These are phyloP conservation scores for Yamadazyma oceani DNA, from an alignment of 1,139 yeast species.

Conservation along the genomic window DNA sequence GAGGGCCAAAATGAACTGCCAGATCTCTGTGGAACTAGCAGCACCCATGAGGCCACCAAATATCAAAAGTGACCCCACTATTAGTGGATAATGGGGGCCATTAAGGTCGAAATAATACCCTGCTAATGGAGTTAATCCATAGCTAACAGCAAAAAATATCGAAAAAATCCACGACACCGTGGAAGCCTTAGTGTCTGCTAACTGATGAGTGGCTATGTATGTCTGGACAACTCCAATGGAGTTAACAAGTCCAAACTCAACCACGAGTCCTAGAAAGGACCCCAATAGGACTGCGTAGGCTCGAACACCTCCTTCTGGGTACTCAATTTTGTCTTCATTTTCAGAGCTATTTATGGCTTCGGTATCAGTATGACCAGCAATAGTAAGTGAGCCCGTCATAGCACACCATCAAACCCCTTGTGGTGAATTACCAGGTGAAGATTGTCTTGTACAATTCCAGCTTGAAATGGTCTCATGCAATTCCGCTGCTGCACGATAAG, in stretches of 20 bases:
- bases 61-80: slow-evolving; percentile 26
- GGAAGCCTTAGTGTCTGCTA: slow-evolving; percentile 40
- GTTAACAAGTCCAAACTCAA: slow-evolving; percentile 60
- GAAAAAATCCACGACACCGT: slow-evolving; percentile 47
- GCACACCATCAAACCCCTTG: too few relatives aligned
- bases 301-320: slow-evolving; percentile 63
- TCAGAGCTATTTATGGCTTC: background rate
- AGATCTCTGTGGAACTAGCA: slow-evolving; percentile 29
- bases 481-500: background rate
- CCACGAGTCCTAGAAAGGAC: slow-evolving; percentile 54
- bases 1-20: slow-evolving; percentile 37
- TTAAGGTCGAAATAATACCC: slow-evolving; percentile 39
- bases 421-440: too few relatives aligned
- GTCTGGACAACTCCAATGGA: slow-evolving; percentile 64
- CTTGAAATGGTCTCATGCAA: too few relatives aligned
- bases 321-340: slow-evolving; percentile 16
- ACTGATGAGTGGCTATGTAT: slow-evolving; percentile 53
- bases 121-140: slow-evolving; percentile 32
- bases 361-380: too few relatives aligned
- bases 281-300: slow-evolving; percentile 67
- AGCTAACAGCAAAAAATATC: slow-evolving; percentile 32
- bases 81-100: slow-evolving; percentile 31
- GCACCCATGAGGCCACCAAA: slow-evolving; percentile 37
- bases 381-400: too few relatives aligned
- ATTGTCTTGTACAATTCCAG: too few relatives aligned